phyloP scores from a whole-genome alignment of 345 rosid species.

The Pugionium cornutum region DNA sequence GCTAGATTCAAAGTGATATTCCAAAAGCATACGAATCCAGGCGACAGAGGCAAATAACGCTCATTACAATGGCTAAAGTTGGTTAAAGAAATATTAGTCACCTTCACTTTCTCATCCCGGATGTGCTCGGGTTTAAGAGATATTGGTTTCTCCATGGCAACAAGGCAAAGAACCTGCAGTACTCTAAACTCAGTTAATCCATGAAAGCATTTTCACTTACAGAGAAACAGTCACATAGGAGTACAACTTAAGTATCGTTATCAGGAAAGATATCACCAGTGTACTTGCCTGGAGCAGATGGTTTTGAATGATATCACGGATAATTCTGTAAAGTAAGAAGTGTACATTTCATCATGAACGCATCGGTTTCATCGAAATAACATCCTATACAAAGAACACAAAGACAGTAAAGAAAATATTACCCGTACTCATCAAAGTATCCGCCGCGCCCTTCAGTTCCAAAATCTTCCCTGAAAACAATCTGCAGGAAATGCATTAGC shows the following conservation, averaged over 20 bases:
- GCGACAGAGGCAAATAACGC: neutral
- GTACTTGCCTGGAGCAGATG: constrained; percentile 84
- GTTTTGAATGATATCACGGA: constrained; percentile 97
- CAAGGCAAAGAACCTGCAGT: constrained; percentile 82
- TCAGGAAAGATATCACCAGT: constrained; percentile 2
- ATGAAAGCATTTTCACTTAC: constrained; percentile 10
- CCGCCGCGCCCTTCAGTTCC: constrained; percentile 99
- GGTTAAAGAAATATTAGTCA: constrained; percentile 17
- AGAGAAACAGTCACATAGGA: neutral
- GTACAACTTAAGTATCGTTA: neutral
- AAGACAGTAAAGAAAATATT: constrained; percentile 19
- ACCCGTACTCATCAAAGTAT: constrained; percentile 98
- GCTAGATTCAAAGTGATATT: neutral
- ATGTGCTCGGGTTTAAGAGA: constrained; percentile 98
- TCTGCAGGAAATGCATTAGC: constrained; percentile 46
- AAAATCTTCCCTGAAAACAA: constrained; percentile 97
- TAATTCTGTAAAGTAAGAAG: constrained; percentile 58
- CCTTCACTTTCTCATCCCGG: constrained; percentile 99
- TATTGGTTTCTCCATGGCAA: constrained; percentile 97
- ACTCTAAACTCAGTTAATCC: constrained; percentile 24
- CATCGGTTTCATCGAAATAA: constrained; percentile 9
- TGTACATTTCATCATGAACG: constrained; percentile 8
- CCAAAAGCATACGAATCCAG: neutral
- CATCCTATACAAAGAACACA: neutral
- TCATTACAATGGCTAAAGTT: constrained; percentile 12